Percentiles rank a stretch among this genome's conserved stretches.
phyloP scores from a whole-genome alignment of 306 rosid species.

The Abrus pulchellus region DNA sequence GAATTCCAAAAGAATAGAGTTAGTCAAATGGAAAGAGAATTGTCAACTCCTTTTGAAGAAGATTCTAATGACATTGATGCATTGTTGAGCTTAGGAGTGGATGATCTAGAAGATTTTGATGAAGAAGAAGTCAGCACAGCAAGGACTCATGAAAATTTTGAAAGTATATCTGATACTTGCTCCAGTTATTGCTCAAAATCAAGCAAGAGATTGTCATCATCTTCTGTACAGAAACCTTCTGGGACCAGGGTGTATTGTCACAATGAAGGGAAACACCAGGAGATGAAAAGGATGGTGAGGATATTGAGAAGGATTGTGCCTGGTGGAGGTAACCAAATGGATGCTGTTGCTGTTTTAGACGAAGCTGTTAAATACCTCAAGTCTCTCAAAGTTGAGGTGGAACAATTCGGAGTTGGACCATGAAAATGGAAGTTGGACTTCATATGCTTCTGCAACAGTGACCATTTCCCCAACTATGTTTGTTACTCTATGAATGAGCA shows the following conservation, averaged over 20 bases:
- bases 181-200: conserved; percentile 70
- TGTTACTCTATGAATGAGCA: conserved; percentile 11
- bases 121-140: conserved; percentile 95
- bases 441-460: conserved; percentile 7
- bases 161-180: conserved; percentile 67
- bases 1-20: conserved; percentile 56
- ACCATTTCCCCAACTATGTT: background rate
- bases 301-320: conserved; percentile 82
- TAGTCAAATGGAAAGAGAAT: conserved; percentile 58
- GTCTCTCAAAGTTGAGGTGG: conserved; percentile 91
- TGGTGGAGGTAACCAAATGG: conserved; percentile 83
- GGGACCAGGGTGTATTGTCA: conserved; percentile 53
- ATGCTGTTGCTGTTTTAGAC: conserved; percentile 71
- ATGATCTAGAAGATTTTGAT: conserved; percentile 72
- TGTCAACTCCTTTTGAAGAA: conserved; percentile 72
- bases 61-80: conserved; percentile 89
- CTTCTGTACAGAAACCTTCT: conserved; percentile 57
- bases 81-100: conserved; percentile 83
- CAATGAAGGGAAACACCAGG: conserved; percentile 64
- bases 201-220: conserved; percentile 57
- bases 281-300: conserved; percentile 87
- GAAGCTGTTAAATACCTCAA: conserved; percentile 93
- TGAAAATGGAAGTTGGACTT: conserved; percentile 47
- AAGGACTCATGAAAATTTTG: conserved; percentile 70
- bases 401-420: conserved; percentile 68